Conservation (phyloP, 1,284 basidiomycete species). For the Fomes fomentarius region DNA sequence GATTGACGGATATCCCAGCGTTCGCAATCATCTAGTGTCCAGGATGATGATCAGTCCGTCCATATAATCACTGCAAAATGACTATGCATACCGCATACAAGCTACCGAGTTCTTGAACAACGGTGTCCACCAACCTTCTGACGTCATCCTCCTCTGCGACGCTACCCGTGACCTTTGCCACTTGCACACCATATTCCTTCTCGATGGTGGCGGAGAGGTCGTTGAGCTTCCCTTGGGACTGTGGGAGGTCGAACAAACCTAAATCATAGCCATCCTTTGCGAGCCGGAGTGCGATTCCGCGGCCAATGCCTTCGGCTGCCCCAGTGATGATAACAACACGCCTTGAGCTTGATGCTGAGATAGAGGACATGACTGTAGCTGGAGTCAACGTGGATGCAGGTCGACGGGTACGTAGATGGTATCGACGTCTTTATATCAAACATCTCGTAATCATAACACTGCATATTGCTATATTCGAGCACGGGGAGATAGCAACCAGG, state of each 20-base stretch:
- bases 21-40: constrained; percentile 22
- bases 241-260: constrained; percentile 32
- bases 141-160: constrained; percentile 36
- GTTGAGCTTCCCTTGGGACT: constrained; percentile 22
- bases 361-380: constrained; percentile 3
- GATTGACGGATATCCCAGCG: constrained; percentile 15
- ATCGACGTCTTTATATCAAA: too few species aligned
- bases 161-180: constrained; percentile 31
- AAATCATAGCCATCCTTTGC: constrained; percentile 34
- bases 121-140: constrained; percentile 30
- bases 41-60: too few species aligned
- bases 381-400: too few species aligned
- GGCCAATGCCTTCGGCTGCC: constrained; percentile 29
- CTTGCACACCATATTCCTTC: constrained; percentile 17
- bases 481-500: too few species aligned
- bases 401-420: too few species aligned
- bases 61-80: too few species aligned
- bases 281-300: constrained; percentile 30
- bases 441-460: too few species aligned
- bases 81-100: constrained; percentile 20
- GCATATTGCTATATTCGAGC: too few species aligned
- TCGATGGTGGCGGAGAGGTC: constrained; percentile 26
- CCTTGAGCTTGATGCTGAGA: constrained; percentile 5
- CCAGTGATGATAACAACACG: constrained; percentile 24
- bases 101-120: constrained; percentile 33